Conservation (phyloP, 164 flowering plant species). For the Vitis cinerea region DNA sequence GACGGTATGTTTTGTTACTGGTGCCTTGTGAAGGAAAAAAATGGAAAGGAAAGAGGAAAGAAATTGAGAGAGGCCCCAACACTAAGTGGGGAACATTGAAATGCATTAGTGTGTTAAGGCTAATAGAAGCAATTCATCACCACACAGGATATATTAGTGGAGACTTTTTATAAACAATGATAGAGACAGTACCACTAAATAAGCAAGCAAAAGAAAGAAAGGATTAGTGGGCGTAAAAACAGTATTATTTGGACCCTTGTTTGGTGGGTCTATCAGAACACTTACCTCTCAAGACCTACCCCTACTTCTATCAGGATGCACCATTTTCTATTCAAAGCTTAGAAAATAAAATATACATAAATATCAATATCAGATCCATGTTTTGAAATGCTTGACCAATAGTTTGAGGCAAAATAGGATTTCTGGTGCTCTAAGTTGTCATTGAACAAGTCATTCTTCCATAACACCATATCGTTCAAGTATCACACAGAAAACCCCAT, state of each 20-base stretch:
- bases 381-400: constrained; percentile 6
- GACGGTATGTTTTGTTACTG: neutral
- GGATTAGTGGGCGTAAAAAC: constrained; percentile 4
- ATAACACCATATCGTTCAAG: constrained; percentile 8
- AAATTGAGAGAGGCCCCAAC: neutral
- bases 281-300: neutral
- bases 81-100: neutral
- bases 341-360: neutral
- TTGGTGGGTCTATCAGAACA: constrained; percentile 12
- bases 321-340: neutral
- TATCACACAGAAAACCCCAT: constrained; percentile 1
- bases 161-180: neutral
- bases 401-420: neutral
- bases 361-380: neutral
- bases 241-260: neutral
- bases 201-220: constrained; percentile 3
- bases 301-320: constrained; percentile 2
- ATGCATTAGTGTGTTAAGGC: constrained; percentile 3
- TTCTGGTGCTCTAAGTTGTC: neutral
- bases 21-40: neutral
- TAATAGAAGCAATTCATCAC: constrained; percentile 10
- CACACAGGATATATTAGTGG: constrained; percentile 4
- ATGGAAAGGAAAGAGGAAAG: too few species aligned
- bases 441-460: neutral
- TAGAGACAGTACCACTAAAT: constrained; percentile 12